These are phyloP conservation scores for Collybia nuda DNA, from an alignment of 768 basidiomycete genomes.

Conservation along the genomic window DNA sequence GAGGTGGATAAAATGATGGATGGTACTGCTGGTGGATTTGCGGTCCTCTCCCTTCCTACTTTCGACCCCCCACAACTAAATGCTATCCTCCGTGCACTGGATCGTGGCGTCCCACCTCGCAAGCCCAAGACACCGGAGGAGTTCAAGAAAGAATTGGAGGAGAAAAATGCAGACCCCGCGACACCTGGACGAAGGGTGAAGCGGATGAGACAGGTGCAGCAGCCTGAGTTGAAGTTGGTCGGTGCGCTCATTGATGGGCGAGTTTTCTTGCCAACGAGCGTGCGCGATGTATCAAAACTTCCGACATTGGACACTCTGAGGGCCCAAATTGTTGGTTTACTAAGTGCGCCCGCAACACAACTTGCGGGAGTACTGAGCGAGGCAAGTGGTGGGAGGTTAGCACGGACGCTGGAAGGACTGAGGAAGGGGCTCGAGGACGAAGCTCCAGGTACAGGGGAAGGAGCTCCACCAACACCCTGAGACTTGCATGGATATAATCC, in stretches of 20 bases:
- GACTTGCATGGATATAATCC: constrained; percentile 6
- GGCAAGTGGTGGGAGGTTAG: constrained; percentile 66
- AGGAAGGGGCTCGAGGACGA: constrained; percentile 42
- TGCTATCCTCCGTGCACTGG: constrained; percentile 65
- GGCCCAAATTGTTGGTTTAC: constrained; percentile 82
- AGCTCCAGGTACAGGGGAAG: constrained; percentile 9
- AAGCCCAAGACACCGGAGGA: constrained; percentile 52
- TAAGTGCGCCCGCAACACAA: constrained; percentile 74
- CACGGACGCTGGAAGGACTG: constrained; percentile 74
- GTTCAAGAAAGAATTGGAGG: constrained; percentile 45
- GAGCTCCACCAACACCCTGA: constrained; percentile 11
- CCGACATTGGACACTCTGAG: constrained; percentile 77
- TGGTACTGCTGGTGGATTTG: constrained; percentile 58
- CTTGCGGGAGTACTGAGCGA: constrained; percentile 69
- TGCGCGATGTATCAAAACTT: constrained; percentile 67
- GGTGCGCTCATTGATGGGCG: constrained; percentile 80
- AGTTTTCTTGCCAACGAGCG: constrained; percentile 57
- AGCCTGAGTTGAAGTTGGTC: constrained; percentile 70
- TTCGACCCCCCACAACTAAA: constrained; percentile 74
- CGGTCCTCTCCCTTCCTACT: constrained; percentile 61
- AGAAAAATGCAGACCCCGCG: constrained; percentile 61
- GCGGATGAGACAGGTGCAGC: constrained; percentile 49
- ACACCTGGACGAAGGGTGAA: constrained; percentile 73
- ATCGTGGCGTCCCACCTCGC: constrained; percentile 63
- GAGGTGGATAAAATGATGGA: constrained; percentile 53